Evolutionary conservation across 129 eudicot genomes (phyloP).

Genomic region (Flaveria sonorensis): DNA sequence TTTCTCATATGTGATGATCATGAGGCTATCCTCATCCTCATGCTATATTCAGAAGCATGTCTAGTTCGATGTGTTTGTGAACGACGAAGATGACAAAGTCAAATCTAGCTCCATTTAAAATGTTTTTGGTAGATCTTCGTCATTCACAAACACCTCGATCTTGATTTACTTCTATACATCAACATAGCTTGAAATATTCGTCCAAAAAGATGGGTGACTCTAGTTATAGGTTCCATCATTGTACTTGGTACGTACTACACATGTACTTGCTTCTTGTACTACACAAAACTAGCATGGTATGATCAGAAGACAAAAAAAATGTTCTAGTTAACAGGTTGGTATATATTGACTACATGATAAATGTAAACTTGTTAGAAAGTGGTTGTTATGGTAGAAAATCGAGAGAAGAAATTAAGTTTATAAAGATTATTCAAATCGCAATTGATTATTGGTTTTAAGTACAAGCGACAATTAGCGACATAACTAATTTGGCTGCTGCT

Average conservation of each 20-base stretch:
- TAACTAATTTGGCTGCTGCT: too few species aligned
- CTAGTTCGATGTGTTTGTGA: constrained; percentile 34
- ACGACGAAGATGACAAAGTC: constrained; percentile 21
- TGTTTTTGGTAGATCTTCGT: not conserved
- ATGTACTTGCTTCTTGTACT: constrained; percentile 17
- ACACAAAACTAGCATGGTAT: not conserved
- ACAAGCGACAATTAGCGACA: too few species aligned
- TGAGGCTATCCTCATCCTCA: not conserved
- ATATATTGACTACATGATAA: too few species aligned
- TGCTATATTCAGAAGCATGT: constrained; percentile 9
- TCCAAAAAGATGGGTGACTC: not conserved
- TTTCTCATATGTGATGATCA: not conserved
- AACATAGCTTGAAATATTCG: not conserved
- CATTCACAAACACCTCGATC: constrained; percentile 30
- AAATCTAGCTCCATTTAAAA: not conserved
- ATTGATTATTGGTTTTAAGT: too few species aligned
- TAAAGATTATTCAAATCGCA: too few species aligned
- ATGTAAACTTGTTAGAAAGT: too few species aligned
- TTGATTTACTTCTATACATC: constrained; percentile 11
- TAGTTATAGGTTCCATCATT: constrained; percentile 7
- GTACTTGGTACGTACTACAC: not conserved
- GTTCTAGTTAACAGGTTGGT: too few species aligned
- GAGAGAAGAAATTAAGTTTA: too few species aligned
- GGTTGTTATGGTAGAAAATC: too few species aligned
- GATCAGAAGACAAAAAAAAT: not conserved